Base-by-base conservation (phyloP, 768 basidiomycete genomes). In the Psilocybe azurescens region DNA sequence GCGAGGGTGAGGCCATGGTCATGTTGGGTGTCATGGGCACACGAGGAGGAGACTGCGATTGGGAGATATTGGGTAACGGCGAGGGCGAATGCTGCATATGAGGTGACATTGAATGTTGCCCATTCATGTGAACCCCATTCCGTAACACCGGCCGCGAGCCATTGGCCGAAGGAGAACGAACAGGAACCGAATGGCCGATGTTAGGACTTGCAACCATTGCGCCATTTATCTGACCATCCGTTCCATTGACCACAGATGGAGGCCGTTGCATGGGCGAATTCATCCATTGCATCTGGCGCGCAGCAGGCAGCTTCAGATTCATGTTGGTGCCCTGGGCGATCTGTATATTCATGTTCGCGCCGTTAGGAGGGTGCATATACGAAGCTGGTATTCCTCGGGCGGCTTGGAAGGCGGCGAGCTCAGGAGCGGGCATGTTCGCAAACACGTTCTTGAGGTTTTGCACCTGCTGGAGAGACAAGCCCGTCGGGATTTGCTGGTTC, bases 381-480 rank as follows among this genome's bases (percentile, higher is more conserved):
- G 76, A 65, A 1, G 74, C 74, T 16, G 76, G 68, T 49, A 75
- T 58, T n/a, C 68, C 65, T 75, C 73, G 53, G 73, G 72, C 64
- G 73, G 72, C 64, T 48, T 79, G 80, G 56, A 77, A 68, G 46
- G 72, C 66, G 56, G 77, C 75, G 39, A 79, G 66, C 48, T 82
- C 83, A 61, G 77, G 78, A 16, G 71, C 74, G 56, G 73, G 69
- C 63, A 79, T 69, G 57, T 71, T 79, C 3, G 81, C 82, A 60
- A 88, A 83, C 3, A 82, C 85, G 8, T 82, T 74, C 73, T 89
- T 88, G 46, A 89, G 67, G 58, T 77, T 81, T 70, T 88, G 86
- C 71, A 89, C 76, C 67, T 89, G 87, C 62, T 89, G 89, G 18
- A 76, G 61, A 36, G 78, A 84, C 50, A 89, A 70, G 8, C 67